Conservation (phyloP, 805 yeast species). For the Spathaspora arborariae region DNA sequence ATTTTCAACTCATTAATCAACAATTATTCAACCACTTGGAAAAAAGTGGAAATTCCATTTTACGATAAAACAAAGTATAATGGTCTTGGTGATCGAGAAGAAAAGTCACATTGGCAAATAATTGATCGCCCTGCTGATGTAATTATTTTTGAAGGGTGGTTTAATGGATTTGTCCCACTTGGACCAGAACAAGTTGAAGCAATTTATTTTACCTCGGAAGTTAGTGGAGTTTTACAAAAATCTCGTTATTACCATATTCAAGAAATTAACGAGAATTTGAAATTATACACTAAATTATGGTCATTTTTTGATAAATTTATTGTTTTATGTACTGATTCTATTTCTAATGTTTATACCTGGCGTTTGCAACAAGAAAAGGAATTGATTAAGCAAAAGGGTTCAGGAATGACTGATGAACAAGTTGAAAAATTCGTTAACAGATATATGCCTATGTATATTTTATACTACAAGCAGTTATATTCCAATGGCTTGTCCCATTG, state of each 20-base stretch:
- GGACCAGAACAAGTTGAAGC: conserved; percentile 17
- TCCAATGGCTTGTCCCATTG: conserved; percentile 5
- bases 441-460: conserved; percentile 80
- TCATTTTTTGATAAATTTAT: conserved; percentile 54
- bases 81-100: conserved; percentile 79
- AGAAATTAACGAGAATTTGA: conserved; percentile 50
- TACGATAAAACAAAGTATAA: conserved; percentile 71
- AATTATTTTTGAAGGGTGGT: conserved; percentile 91
- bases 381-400: conserved; percentile 49
- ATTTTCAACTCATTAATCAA: conserved; percentile 32
- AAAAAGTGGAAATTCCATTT: conserved; percentile 43
- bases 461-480: conserved; percentile 55
- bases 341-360: conserved; percentile 73
- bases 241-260: conserved; percentile 25
- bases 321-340: conserved; percentile 54
- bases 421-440: conserved; percentile 71
- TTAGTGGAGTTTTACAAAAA: conserved; percentile 15
- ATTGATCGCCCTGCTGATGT: conserved; percentile 48
- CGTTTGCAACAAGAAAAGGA: conserved; percentile 71
- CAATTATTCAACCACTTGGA: not conserved
- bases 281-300: conserved; percentile 56
- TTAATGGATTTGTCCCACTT: conserved; percentile 61
- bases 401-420: conserved; percentile 76
- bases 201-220: conserved; percentile 16
- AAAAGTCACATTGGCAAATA: conserved; percentile 33